Conservation (phyloP, 2,329 filamentous ascomycete genomes). For the Amesomyces nigricolor region DNA sequence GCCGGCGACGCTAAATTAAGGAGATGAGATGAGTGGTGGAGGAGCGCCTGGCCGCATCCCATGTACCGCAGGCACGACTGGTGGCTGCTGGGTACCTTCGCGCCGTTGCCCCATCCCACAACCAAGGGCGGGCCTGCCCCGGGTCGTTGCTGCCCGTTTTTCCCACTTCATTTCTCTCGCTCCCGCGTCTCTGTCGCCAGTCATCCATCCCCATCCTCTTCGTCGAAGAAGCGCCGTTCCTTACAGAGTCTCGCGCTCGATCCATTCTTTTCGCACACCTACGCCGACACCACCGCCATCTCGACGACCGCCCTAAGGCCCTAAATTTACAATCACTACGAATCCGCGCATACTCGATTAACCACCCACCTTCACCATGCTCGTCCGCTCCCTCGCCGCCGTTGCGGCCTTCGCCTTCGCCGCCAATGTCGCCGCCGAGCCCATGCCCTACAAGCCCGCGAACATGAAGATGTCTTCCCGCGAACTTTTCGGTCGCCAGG, state of each 20-base stretch:
- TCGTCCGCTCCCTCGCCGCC: constrained; percentile 37
- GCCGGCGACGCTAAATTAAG: constrained; percentile 24
- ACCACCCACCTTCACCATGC: constrained; percentile 31
- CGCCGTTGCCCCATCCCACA: neutral
- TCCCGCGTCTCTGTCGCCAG: neutral
- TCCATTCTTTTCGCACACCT: constrained; percentile 24
- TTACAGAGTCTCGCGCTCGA: constrained; percentile 25
- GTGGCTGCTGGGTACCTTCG: constrained; percentile 11
- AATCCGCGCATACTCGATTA: neutral
- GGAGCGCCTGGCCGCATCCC: neutral
- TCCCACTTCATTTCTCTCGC: constrained; percentile 22
- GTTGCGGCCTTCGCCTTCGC: constrained; percentile 42
- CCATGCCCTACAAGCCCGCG: constrained; percentile 32
- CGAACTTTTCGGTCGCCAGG: constrained; percentile 37
- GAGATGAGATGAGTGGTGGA: constrained; percentile 19
- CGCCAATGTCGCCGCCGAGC: constrained; percentile 31
- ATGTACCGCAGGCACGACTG: constrained; percentile 14
- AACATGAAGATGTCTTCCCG: constrained; percentile 35
- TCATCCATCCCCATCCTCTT: constrained; percentile 12
- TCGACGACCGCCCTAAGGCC: neutral
- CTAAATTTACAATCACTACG: neutral
- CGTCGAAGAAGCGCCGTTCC: constrained; percentile 21
- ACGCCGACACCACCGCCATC: neutral
- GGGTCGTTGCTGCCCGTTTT: constrained; percentile 20
- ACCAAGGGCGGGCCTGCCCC: constrained; percentile 11